These are phyloP conservation scores for Kodamaea restingae DNA, from an alignment of 805 yeast species.

Conservation along the genomic window DNA sequence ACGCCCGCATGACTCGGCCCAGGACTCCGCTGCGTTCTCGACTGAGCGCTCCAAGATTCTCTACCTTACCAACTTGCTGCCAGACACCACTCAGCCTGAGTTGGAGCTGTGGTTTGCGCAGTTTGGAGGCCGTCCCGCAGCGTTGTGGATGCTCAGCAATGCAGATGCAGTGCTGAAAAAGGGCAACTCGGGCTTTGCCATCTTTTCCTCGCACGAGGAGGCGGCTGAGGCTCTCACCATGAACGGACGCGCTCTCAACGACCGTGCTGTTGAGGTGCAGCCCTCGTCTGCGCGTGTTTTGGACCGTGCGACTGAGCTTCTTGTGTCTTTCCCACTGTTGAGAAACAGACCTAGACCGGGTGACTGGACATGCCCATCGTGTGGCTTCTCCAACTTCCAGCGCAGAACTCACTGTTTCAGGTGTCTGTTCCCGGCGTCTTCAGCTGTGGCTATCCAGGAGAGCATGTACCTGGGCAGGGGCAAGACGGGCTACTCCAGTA, in stretches of 20 bases:
- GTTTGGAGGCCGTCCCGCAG: conserved; percentile 79
- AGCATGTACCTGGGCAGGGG: conserved; percentile 35
- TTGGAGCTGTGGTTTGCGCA: conserved; percentile 89
- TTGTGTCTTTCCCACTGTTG: conserved; percentile 82
- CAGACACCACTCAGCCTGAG: conserved; percentile 86
- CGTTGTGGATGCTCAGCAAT: conserved; percentile 83
- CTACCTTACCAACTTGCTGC: conserved; percentile 74
- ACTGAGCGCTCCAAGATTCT: conserved; percentile 74
- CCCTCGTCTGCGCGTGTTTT: conserved; percentile 77
- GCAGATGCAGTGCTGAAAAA: conserved; percentile 25
- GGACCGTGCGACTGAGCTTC: conserved; percentile 76
- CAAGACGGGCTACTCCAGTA: not conserved
- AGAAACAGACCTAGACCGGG: conserved; percentile 91
- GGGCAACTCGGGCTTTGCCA: conserved; percentile 74
- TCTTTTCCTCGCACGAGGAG: conserved; percentile 80
- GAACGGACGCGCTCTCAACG: conserved; percentile 76
- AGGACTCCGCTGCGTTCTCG: conserved; percentile 65
- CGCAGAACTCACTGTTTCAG: conserved; percentile 91
- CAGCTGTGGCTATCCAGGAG: conserved; percentile 67
- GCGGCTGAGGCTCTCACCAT: conserved; percentile 73
- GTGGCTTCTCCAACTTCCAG: conserved; percentile 94
- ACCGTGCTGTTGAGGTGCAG: conserved; percentile 75
- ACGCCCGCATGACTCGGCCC: conserved; percentile 71
- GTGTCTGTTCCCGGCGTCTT: conserved; percentile 81
- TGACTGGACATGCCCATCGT: conserved; percentile 96